Base-by-base conservation (phyloP, 1,284 basidiomycete genomes). In the Ganoderma boninense region DNA sequence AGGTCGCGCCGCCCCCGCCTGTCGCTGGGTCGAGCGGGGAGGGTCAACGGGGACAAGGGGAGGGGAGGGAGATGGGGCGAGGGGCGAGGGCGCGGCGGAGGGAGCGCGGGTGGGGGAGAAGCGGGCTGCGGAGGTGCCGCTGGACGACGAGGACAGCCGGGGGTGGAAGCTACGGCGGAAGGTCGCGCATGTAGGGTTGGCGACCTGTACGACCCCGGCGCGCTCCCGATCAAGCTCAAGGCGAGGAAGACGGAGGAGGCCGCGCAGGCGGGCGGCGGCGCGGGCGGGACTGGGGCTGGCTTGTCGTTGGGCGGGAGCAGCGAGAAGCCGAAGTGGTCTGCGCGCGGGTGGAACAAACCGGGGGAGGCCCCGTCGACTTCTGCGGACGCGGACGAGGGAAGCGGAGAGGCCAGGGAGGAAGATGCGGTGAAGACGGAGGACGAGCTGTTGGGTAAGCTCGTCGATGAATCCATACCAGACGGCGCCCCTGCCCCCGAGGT, bases 181-280 rank as follows among this genome's bases (percentile, higher is more conserved):
- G 81, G 88, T 84, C 0, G 75, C 87, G 23, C 79, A 75, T 0
- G 79, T 83, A 0, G 92, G 91, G 6, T 79, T 94, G 10, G 89
- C 26, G 89, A 92, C 73, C 85, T 92, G 42, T 94, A 92, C 73
- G 92, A 95, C 76, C 92, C 92, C 6, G 91, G 88, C 0, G 73
- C 87, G 32, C 88, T 93, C 66, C 82, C 86, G 10, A 85, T 93
- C 74, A 90, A 90, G 77, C 71, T 87, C 38, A 92, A 89, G 80
- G 83, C 85, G 77, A 87, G 87, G 79, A 87, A 87, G 78, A 2
- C 10, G 5, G 84, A 87, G 75, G 84, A 85, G 69, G 62, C 61
- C n/a, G 65, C 40, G 10, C 14, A n/a, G 14, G 40, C 40, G 46
- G 44, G 18, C n/a, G 40, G 29, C 16, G 4, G 10, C 59, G 68